phyloP scores from a whole-genome alignment of 805 yeast species.

The Wickerhamomyces chaumierensis region DNA sequence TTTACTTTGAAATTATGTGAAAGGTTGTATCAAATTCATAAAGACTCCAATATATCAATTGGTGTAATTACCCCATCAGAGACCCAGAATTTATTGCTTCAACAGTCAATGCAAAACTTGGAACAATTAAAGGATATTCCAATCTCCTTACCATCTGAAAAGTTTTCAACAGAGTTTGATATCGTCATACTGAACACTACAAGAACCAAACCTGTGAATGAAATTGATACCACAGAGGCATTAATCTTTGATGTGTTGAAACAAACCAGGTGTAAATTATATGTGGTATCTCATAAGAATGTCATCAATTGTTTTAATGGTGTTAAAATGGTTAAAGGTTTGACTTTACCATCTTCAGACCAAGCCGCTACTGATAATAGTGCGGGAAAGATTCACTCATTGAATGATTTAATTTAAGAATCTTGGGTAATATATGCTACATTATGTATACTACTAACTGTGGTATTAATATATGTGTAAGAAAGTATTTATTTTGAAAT shows the following conservation, averaged over 20 bases:
- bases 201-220: background rate
- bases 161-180: background rate
- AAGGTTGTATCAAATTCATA: conserved; percentile 30
- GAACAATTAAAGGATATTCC: background rate
- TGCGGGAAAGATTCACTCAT: too few relatives aligned
- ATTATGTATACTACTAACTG: too few relatives aligned
- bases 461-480: too few relatives aligned
- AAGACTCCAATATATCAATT: conserved; percentile 28
- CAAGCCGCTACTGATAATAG: too few relatives aligned
- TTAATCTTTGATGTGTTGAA: background rate
- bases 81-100: conserved; percentile 30
- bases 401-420: too few relatives aligned
- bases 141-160: background rate
- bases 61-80: conserved; percentile 29
- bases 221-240: background rate
- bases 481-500: too few relatives aligned
- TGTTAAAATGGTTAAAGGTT: background rate
- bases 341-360: background rate
- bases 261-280: background rate
- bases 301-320: background rate
- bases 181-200: background rate
- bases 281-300: background rate
- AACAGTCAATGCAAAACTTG: conserved; percentile 19
- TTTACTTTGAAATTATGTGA: conserved; percentile 31
- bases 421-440: too few relatives aligned